Base-by-base conservation (phyloP, 1,284 basidiomycete genomes). In the Rhodotorula sp. region DNA sequence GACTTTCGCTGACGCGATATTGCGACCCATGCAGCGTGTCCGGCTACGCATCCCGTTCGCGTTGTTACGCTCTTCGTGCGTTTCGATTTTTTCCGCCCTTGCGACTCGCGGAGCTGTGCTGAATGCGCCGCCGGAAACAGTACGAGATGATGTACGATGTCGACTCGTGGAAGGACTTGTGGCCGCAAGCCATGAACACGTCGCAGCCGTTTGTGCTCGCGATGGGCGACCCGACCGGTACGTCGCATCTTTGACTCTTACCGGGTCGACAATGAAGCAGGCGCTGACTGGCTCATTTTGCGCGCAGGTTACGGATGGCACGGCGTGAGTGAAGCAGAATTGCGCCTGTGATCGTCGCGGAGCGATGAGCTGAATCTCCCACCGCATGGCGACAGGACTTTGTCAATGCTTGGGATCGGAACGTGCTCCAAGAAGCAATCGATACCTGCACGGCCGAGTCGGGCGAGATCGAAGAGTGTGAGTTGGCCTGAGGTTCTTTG, bases 371-470 rank as follows among this genome's bases (percentile, higher is more conserved):
- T 43, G 38, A 43, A 43, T 12, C 38, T 43, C 38, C 54, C 14
- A 26, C 5, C 54, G 54, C 54, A 28, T 28, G 14, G 3, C 54
- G 0, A 26, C 54, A 55, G 54, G 54, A 55, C 26, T 55, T 55
- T 26, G 16, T 55, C 26, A 55, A 55, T 15, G 60, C 28, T 21
- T 81, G 81, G 81, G 75, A 81, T 49, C 68, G 60, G 47, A 78
- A 70, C 15, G 81, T 81, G 2, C 79, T 85, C 21, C 84, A 86
- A 76, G 81, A 81, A 54, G 84, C 85, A n/a, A 85, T 86, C 69
- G 82, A 85, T 77, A 73, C 83, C 38, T 86, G 85, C 79, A 84
- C 74, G 81, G 83, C 65, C 79, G 81, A 28, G 47, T 78, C 72
- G 14, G 81, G 80, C 49, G 78, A 83, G 23, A 82, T 84, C 4